phyloP scores from a whole-genome alignment of 176 grass and related monocot species.

The Echinochloa phyllopogon region DNA sequence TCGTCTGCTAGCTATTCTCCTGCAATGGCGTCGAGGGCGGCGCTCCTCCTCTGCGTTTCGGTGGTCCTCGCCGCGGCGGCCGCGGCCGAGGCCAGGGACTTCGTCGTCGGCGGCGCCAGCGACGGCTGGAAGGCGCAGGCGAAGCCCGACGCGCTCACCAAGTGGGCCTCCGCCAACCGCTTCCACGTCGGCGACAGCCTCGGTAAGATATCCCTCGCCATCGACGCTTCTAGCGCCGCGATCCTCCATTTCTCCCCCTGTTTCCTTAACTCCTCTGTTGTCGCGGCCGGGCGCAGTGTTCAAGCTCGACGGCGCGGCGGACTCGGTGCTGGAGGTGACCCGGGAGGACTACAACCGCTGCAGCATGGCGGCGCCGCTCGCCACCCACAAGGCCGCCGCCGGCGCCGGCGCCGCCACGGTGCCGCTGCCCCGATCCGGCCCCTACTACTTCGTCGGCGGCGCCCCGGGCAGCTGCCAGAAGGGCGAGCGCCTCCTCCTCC shows the following conservation, averaged over 20 bases:
- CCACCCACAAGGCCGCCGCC: conserved; percentile 37
- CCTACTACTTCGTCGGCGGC: conserved; percentile 60
- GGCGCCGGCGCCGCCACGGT: conserved; percentile 35
- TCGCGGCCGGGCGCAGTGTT: conserved; percentile 33
- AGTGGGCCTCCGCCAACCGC: conserved; percentile 34
- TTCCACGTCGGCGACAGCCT: conserved; percentile 51
- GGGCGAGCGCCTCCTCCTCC: conserved; percentile 56
- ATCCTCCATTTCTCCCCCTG: not conserved
- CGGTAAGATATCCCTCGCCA: conserved; percentile 12
- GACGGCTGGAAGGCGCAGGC: conserved; percentile 39
- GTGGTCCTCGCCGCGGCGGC: conserved; percentile 16
- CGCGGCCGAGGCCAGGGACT: conserved; percentile 39
- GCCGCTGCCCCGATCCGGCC: conserved; percentile 45
- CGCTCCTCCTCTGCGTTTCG: conserved; percentile 32
- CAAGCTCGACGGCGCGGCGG: conserved; percentile 37
- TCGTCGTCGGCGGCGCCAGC: conserved; percentile 2
- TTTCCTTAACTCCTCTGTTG: not conserved
- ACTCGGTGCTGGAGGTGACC: conserved; percentile 54
- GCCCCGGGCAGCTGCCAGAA: conserved; percentile 50
- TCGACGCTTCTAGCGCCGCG: not conserved
- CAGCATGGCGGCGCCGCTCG: conserved; percentile 50
- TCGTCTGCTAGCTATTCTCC: not conserved
- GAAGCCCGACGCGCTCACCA: conserved; percentile 35
- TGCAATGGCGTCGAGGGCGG: conserved; percentile 22
- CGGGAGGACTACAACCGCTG: conserved; percentile 48